Conservation (phyloP, 2,329 filamentous ascomycete genomes). For the Dactylellina sp. region DNA sequence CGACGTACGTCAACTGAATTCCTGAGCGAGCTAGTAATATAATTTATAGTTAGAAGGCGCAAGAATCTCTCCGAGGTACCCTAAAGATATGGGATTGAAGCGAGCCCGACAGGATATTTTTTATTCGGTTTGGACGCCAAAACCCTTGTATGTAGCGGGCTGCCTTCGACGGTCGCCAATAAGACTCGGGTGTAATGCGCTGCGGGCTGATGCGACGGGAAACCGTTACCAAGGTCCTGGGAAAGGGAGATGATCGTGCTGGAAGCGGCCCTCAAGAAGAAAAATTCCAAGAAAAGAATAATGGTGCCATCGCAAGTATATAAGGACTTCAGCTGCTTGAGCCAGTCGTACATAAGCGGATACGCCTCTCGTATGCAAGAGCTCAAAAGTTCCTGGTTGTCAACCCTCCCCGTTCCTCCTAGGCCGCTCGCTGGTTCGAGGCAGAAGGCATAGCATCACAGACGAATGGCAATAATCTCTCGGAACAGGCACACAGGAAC, state of each 20-base stretch:
- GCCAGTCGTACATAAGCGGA: slow-evolving; percentile 11
- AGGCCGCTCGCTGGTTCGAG: slow-evolving; percentile 21
- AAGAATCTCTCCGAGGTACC: background rate
- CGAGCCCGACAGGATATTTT: no score
- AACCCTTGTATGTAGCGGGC: no score
- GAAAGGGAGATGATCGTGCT: slow-evolving; percentile 21
- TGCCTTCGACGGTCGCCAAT: slow-evolving; percentile 13
- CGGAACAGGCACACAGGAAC: slow-evolving; percentile 38
- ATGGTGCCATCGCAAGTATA: slow-evolving; percentile 41
- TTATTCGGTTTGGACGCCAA: no score
- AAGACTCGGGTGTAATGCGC: background rate
- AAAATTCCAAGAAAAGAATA: slow-evolving; percentile 15
- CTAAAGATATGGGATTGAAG: background rate
- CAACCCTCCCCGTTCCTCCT: slow-evolving; percentile 14
- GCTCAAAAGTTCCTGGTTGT: slow-evolving; percentile 33
- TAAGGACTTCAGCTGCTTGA: slow-evolving; percentile 1
- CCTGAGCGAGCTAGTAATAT: background rate
- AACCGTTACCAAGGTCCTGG: slow-evolving; percentile 33
- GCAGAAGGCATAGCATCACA: slow-evolving; percentile 23
- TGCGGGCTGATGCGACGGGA: slow-evolving; percentile 23
- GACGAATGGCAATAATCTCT: slow-evolving; percentile 57
- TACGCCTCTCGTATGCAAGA: slow-evolving; percentile 22
- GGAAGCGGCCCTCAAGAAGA: background rate
- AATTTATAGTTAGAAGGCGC: background rate
- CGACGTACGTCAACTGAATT: background rate